Base-by-base conservation (phyloP, 2,329 filamentous ascomycete genomes). In the Zasmidium citrigriseum region DNA sequence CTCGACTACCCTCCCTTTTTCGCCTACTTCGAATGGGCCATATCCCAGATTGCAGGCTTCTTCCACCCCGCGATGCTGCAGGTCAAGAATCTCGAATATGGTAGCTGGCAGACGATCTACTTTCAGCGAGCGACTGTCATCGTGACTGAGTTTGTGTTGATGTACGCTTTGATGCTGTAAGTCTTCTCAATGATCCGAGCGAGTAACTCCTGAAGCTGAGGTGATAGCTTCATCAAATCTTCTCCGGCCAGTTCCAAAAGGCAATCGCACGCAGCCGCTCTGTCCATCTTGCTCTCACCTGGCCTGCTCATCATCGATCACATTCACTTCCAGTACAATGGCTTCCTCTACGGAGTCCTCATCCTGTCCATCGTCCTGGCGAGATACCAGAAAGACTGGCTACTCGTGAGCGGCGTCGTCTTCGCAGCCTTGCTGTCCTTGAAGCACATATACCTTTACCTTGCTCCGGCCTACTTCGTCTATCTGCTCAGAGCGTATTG, bases 311-410 rank as follows among this genome's bases (percentile, higher is more conserved):
- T 99, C 72, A 98, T 99, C 74, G 95, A 99, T 72, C 95, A 99
- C 74, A 93, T 97, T 64, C 93, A 97, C 75, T 99, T 99, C 75
- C 95, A 99, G 80, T 99, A 99, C 80, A 99, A 99, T 78, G 93
- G 95, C 44, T 92, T 93, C 77, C 86, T 99, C 77, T 99, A 98
- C 73, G 95, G 95, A 38, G 80, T 98, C 46, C 80, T 99, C 52
- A 84, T 98, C 38, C 81, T 93, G 54, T 98, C 95, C 2, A 82
- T 99, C 49, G 89, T 96, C 1, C 78, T 96, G 59, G 91, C 92
- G 5, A 87, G 91, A 52, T 59, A 62, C 18, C 86, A 88, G 67
- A 86, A 84, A 70, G 88, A 88, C 11, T 89, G 89, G 0, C 80
- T 95, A 29, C 82, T 98, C 12, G 79, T 81, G 47, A 95, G 92